These are phyloP conservation scores for Tolypocladium guangdongense DNA, from an alignment of 2,329 filamentous ascomycete species.

Conservation along the genomic window DNA sequence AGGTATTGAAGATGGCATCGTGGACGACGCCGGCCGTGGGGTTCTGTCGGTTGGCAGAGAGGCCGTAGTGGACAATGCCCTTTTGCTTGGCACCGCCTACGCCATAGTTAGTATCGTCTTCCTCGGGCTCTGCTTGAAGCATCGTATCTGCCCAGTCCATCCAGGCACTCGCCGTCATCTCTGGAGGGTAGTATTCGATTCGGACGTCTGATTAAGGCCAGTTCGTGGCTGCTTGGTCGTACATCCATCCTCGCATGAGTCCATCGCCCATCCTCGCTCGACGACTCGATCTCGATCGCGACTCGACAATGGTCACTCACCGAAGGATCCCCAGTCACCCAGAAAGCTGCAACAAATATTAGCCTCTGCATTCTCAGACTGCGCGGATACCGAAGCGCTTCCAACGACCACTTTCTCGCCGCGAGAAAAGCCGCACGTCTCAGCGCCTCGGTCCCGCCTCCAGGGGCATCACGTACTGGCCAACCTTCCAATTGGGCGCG, in stretches of 20 bases:
- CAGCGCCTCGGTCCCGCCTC: constrained; percentile 3
- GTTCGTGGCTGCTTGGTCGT: neutral
- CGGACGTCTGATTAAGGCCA: neutral
- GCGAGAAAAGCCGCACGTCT: constrained; percentile 22
- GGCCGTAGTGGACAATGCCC: constrained; percentile 58
- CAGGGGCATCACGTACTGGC: constrained; percentile 21
- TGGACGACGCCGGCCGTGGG: constrained; percentile 68
- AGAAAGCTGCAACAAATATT: constrained; percentile 46
- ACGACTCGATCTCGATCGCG: neutral
- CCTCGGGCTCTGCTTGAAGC: neutral
- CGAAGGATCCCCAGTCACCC: constrained; percentile 64
- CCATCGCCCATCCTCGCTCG: neutral
- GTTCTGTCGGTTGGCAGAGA: constrained; percentile 82
- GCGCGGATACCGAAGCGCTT: neutral
- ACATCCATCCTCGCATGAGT: neutral
- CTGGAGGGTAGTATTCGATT: neutral
- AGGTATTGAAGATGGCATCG: constrained; percentile 91
- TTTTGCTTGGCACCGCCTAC: constrained; percentile 49
- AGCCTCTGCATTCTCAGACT: constrained; percentile 8
- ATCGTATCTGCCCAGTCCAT: neutral
- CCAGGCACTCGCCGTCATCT: too few species aligned
- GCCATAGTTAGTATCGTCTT: neutral
- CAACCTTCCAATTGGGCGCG: constrained; percentile 19
- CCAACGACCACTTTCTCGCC: neutral
- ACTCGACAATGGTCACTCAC: constrained; percentile 38